Percentiles rank a stretch among this genome's conserved stretches.
Evolutionary conservation across 2,329 filamentous ascomycete species (phyloP).

Genomic region (Penicillium sp.): DNA sequence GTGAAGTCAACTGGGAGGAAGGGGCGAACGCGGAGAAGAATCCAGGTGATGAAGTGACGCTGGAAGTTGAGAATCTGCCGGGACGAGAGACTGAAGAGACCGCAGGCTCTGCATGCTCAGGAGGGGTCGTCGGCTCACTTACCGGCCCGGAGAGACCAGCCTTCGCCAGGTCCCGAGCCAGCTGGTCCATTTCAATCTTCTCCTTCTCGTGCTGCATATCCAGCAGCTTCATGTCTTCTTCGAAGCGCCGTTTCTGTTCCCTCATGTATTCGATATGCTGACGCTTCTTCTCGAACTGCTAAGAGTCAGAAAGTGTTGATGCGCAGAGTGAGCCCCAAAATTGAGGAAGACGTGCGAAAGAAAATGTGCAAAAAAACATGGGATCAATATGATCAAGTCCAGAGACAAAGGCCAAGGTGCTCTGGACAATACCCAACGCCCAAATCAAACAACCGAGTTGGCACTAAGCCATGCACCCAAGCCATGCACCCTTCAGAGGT

Average conservation of each 20-base stretch:
- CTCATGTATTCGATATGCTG: conserved; percentile 89
- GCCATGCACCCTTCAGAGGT: neutral
- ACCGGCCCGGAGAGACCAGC: conserved; percentile 71
- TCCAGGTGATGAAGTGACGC: conserved; percentile 80
- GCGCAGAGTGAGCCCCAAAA: conserved; percentile 11
- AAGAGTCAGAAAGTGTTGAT: conserved; percentile 45
- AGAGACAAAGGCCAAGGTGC: neutral
- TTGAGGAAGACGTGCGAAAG: neutral
- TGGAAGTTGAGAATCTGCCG: conserved; percentile 87
- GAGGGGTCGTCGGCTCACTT: conserved; percentile 94
- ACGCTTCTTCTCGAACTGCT: conserved; percentile 90
- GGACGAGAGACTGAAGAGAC: conserved; percentile 84
- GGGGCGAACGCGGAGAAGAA: conserved; percentile 74
- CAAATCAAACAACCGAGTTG: neutral
- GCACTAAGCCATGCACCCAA: neutral
- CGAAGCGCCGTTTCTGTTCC: conserved; percentile 86
- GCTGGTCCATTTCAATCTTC: conserved; percentile 81
- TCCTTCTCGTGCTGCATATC: conserved; percentile 84
- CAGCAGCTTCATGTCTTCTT: conserved; percentile 88
- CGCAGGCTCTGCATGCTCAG: conserved; percentile 83
- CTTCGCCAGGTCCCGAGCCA: conserved; percentile 77
- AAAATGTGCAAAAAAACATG: neutral
- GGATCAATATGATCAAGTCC: no score
- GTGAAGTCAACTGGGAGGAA: conserved; percentile 75
- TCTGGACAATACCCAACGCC: neutral